Evolutionary conservation across 495 filamentous ascomycete genomes (phyloP).

Genomic region (Neurospora sublineolata): DNA sequence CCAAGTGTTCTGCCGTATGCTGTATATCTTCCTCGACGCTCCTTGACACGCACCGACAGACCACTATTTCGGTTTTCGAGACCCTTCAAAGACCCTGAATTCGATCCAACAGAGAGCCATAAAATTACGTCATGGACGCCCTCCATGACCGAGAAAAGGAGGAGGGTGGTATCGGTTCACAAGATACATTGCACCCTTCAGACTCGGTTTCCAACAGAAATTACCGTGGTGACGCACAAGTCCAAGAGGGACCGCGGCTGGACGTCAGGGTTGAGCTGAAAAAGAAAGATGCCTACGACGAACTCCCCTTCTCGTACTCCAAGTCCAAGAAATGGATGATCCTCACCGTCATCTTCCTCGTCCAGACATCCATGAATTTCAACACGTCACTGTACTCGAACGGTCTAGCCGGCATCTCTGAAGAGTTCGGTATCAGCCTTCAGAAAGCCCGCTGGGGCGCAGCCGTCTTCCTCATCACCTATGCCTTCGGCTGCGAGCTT

Average conservation of each 20-base stretch:
- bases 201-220: not conserved
- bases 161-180: not conserved
- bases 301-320: constrained; percentile 54
- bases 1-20: not conserved
- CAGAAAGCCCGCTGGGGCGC: constrained; percentile 57
- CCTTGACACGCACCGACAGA: not conserved
- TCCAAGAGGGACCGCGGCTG: not conserved
- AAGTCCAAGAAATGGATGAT: constrained; percentile 67
- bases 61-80: not conserved
- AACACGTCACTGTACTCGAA: constrained; percentile 66
- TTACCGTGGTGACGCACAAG: not conserved
- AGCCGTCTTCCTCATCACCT: constrained; percentile 58
- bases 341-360: constrained; percentile 58
- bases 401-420: constrained; percentile 46
- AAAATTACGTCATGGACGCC: not conserved
- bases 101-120: not conserved
- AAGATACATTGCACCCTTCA: not conserved
- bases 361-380: constrained; percentile 81
- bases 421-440: constrained; percentile 50
- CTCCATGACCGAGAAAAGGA: not conserved
- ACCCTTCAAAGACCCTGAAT: not conserved
- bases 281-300: constrained; percentile 51
- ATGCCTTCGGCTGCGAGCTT: constrained; percentile 71
- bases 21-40: not conserved
- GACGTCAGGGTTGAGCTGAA: constrained; percentile 43